Conservation (phyloP, 257 asterid genomes). For the Buddleja alternifolia region DNA sequence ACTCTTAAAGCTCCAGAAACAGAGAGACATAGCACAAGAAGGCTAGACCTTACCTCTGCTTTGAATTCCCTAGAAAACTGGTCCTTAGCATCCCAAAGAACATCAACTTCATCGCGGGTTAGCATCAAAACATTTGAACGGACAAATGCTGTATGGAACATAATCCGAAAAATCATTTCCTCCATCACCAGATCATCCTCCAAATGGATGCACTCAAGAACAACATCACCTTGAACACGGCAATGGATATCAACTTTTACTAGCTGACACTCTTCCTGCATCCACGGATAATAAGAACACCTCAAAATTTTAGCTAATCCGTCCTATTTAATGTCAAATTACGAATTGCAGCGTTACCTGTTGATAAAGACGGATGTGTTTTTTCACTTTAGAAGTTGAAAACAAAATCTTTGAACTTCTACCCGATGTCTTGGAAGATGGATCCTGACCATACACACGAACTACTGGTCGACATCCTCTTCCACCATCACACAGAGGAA, state of each 20-base stretch:
- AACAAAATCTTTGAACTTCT: conserved; percentile 69
- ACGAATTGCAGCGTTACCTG: conserved; percentile 48
- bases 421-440: conserved; percentile 51
- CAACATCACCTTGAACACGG: conserved; percentile 74
- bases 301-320: conserved; percentile 24
- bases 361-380: conserved; percentile 44
- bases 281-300: conserved; percentile 31
- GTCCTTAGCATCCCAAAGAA: conserved; percentile 68
- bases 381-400: conserved; percentile 55
- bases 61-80: conserved; percentile 62
- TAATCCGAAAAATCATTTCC: conserved; percentile 63
- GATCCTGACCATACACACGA: conserved; percentile 72
- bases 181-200: conserved; percentile 66
- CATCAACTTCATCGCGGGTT: conserved; percentile 74
- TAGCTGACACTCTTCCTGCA: conserved; percentile 72
- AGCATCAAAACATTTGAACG: conserved; percentile 67
- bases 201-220: conserved; percentile 75
- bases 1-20: conserved; percentile 36
- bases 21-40: conserved; percentile 30
- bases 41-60: conserved; percentile 60
- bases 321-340: conserved; percentile 6
- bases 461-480: conserved; percentile 70
- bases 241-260: conserved; percentile 64
- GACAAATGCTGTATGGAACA: conserved; percentile 74
- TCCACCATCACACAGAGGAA: conserved; percentile 62